Base-by-base conservation (phyloP, 306 rosid genomes). In the Luffa acutangula region DNA sequence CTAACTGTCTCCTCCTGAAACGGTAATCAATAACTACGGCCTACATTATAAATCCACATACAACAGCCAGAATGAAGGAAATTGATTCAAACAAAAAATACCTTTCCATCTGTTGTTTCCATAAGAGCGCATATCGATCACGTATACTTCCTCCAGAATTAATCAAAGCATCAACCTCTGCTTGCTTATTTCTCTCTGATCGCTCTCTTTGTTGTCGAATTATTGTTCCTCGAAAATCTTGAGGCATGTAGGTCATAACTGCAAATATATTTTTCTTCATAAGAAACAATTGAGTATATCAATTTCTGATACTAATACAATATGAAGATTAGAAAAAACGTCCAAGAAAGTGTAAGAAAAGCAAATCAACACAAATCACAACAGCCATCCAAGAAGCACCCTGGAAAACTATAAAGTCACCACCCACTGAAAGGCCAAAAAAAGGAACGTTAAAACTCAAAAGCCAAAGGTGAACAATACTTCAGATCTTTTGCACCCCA, bases 101-200 rank as follows among this genome's bases (percentile, higher is more conserved):
- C 98, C 98, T 92, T 70, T 95, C 97, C 98, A 95, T 95, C 84
- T 95, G 98, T 77, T 95, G 98, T 34, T 85, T 89, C 98, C 98
- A 95, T 57, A 95, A 65, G 39, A 95, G 87, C 65, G 93, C 92
- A 83, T 91, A 95, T 80, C 93, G 88, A 43, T 93, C 97, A 2
- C 42, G 89, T 85, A 95, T 90, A 70, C 87, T 92, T 77, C 89
- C 93, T 72, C 97, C 98, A 79, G 98, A 90, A 87, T 76, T 89
- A 52, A 90, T 87, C 89, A 95, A 76, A 82, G 97, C 84, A 42
- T 95, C 97, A 60, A 95, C 87, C 89, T 87, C 96, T 6, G 97
- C 97, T 82, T 91, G 97, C 88, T 87, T 95, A 87, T 91, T 95
- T 87, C 98, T 92, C 88, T 95, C 98, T 0, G 97, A 95, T 57